These are phyloP conservation scores for Paramecium tetraurelia DNA, from an alignment of 73 alveolate species.

Conservation along the genomic window DNA sequence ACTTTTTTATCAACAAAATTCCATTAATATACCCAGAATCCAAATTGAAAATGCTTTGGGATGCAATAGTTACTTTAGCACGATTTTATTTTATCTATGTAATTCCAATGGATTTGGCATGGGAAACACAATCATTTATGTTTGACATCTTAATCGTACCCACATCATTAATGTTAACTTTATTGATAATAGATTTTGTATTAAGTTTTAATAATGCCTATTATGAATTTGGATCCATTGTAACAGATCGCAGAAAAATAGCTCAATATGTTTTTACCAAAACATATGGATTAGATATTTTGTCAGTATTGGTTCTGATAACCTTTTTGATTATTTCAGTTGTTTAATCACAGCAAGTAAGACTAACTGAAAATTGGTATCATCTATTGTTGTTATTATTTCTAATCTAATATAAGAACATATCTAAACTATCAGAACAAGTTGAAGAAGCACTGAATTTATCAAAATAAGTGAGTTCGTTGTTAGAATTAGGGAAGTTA, in stretches of 20 bases:
- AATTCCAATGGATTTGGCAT: slow-evolving; percentile 36
- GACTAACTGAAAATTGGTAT: neutral
- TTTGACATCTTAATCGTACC: neutral
- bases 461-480: slow-evolving; percentile 19
- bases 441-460: slow-evolving; percentile 33
- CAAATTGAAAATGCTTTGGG: slow-evolving; percentile 27
- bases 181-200: slow-evolving; percentile 6
- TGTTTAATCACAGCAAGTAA: neutral
- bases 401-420: neutral
- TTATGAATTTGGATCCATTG: slow-evolving; percentile 36
- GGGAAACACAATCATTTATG: slow-evolving; percentile 13
- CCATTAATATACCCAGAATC: slow-evolving; percentile 44
- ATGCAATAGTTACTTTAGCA: neutral
- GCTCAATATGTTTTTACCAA: neutral
- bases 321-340: neutral
- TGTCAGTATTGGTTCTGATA: neutral
- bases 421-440: neutral
- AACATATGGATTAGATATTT: neutral
- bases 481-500: slow-evolving; percentile 1
- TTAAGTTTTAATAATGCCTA: slow-evolving; percentile 34
- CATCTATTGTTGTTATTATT: neutral
- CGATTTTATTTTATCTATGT: slow-evolving; percentile 32
- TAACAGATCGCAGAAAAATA: slow-evolving; percentile 1
- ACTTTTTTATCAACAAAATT: neutral
- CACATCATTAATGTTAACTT: neutral